phyloP scores from a whole-genome alignment of 2,329 filamentous ascomycete genomes.

The Penicillium sp. region DNA sequence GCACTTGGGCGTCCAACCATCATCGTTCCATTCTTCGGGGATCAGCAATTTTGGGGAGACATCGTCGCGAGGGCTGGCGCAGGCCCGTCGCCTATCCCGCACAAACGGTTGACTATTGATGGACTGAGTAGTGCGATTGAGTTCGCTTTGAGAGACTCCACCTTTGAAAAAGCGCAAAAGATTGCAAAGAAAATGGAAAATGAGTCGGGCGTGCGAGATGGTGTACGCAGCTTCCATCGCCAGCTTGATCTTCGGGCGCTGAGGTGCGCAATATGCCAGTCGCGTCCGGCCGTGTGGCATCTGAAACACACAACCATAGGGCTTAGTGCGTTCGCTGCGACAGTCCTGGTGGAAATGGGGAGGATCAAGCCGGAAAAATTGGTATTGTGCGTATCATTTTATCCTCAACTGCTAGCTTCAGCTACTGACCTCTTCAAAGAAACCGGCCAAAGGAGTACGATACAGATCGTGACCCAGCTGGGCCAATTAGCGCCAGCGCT shows the following conservation, averaged over 20 bases:
- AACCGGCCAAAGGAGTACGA: conserved; percentile 67
- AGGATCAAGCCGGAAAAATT: conserved; percentile 69
- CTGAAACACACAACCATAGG: conserved; percentile 67
- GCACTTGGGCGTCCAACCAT: conserved; percentile 77
- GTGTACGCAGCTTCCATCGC: conserved; percentile 70
- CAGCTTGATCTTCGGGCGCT: conserved; percentile 67
- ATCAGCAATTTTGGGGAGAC: conserved; percentile 80
- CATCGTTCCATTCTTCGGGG: conserved; percentile 83
- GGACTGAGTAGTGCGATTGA: conserved; percentile 66
- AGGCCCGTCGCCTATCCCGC: conserved; percentile 69
- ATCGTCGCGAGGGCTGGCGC: conserved; percentile 74
- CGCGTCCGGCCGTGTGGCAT: conserved; percentile 72
- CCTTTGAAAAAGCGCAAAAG: conserved; percentile 56
- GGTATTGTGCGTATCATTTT: conserved; percentile 61
- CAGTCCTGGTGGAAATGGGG: conserved; percentile 65
- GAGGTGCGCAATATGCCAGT: conserved; percentile 69
- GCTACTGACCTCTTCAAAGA: conserved; percentile 28
- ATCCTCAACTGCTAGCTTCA: conserved; percentile 23
- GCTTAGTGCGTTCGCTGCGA: conserved; percentile 72
- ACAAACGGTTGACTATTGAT: conserved; percentile 66
- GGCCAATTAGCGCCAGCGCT: conserved; percentile 76
- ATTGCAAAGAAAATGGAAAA: conserved; percentile 66
- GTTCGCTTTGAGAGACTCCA: conserved; percentile 62
- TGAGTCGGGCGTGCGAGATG: conserved; percentile 65
- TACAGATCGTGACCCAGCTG: conserved; percentile 74